Conservation (phyloP, 2,329 filamentous ascomycete genomes). For the Chrysoporthe austroafricana region DNA sequence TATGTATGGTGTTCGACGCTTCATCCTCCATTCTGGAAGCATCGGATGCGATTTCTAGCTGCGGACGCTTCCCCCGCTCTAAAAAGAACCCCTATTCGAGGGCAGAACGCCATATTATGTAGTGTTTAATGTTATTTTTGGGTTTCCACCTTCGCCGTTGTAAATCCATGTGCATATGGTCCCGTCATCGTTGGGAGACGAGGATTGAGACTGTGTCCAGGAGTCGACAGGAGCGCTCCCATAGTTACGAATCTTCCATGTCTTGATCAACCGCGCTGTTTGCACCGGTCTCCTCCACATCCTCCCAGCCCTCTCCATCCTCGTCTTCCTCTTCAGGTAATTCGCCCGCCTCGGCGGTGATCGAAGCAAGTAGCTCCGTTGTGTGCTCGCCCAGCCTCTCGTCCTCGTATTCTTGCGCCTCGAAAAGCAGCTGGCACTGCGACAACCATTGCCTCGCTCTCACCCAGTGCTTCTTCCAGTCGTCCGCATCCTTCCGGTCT, state of each 20-base stretch:
- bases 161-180: neutral
- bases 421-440: conserved; percentile 80
- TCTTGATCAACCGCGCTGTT: conserved; percentile 52
- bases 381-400: conserved; percentile 77
- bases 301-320: conserved; percentile 51
- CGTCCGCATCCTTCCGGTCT: conserved; percentile 41
- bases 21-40: neutral
- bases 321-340: conserved; percentile 59
- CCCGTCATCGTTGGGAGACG: neutral
- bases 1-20: neutral
- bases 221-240: conserved; percentile 37
- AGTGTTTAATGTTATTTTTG: neutral
- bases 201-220: conserved; percentile 40
- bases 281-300: conserved; percentile 52
- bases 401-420: conserved; percentile 81
- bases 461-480: conserved; percentile 66
- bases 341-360: conserved; percentile 68
- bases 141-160: neutral
- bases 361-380: conserved; percentile 66
- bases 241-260: conserved; percentile 47
- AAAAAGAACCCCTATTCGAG: neutral
- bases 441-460: conserved; percentile 83
- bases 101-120: conserved; percentile 3
- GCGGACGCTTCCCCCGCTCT: neutral
- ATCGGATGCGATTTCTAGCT: neutral